A percentile compares a stretch with the other conserved stretches of the same genome.
Conservation (phyloP, 148 eudicot species). For the Rhododendron molle region DNA sequence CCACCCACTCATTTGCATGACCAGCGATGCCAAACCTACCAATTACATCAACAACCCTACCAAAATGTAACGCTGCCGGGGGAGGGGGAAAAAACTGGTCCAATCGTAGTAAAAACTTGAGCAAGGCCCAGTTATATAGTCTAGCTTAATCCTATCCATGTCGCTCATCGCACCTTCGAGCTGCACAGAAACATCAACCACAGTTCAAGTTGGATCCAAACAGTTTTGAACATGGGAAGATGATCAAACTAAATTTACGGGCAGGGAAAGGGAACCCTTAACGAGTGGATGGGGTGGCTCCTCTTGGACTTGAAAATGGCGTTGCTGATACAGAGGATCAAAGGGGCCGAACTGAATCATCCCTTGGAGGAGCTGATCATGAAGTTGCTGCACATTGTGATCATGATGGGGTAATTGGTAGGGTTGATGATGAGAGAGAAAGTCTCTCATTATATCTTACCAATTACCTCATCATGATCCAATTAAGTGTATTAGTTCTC, state of each 20-base stretch:
- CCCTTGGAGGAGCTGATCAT: background rate
- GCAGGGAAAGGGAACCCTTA: conserved; percentile 40
- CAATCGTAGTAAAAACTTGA: background rate
- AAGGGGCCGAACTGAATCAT: background rate
- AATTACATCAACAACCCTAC: background rate
- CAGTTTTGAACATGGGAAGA: background rate
- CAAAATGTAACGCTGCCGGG: background rate
- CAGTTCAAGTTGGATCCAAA: background rate
- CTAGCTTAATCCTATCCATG: conserved; percentile 75
- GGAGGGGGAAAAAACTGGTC: background rate
- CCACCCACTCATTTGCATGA: background rate
- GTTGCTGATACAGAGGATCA: background rate
- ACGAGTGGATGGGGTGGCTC: conserved; percentile 11
- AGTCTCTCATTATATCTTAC: too few species aligned
- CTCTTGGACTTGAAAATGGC: background rate
- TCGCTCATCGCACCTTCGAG: conserved; percentile 82
- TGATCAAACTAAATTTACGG: background rate
- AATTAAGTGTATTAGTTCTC: too few species aligned
- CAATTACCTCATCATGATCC: too few species aligned
- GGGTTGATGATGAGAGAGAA: background rate
- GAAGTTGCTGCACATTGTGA: background rate
- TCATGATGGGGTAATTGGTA: background rate
- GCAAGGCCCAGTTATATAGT: conserved; percentile 29
- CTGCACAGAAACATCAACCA: conserved; percentile 34
- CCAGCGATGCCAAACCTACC: background rate